Percentiles rank a stretch among this genome's conserved stretches.
These are phyloP conservation scores for Ganoderma boninense DNA, from an alignment of 1,284 basidiomycete genomes.

Conservation along the genomic window DNA sequence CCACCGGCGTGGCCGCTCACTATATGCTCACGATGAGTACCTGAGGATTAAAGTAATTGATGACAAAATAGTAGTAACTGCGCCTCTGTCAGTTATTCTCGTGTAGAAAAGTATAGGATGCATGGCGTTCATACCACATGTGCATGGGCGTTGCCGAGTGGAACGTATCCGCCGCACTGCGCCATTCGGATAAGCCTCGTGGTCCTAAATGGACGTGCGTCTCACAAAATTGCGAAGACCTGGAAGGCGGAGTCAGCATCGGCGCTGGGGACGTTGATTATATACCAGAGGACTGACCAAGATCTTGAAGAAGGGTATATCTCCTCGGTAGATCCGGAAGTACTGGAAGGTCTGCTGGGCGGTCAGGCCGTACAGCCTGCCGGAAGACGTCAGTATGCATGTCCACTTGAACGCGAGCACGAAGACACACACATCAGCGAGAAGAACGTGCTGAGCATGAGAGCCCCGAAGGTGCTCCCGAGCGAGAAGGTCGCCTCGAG, in stretches of 20 bases:
- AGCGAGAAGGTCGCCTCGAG: not conserved
- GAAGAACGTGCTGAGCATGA: slow-evolving; percentile 9
- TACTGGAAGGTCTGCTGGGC: slow-evolving; percentile 11
- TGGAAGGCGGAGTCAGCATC: not conserved
- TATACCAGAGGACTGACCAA: not conserved
- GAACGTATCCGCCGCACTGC: slow-evolving; percentile 7
- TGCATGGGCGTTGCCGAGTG: not conserved
- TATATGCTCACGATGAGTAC: slow-evolving; percentile 6
- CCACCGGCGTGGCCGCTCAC: not conserved
- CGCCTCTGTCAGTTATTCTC: not conserved
- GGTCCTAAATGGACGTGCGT: not conserved
- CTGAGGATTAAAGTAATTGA: slow-evolving; percentile 4
- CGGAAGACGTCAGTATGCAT: not conserved
- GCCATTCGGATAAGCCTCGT: not conserved
- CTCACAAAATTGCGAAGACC: not conserved
- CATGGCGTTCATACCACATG: not conserved
- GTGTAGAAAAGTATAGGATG: not conserved
- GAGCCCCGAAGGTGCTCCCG: slow-evolving; percentile 8
- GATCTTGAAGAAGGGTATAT: not conserved
- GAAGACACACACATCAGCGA: slow-evolving; percentile 7
- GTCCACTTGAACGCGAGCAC: not conserved
- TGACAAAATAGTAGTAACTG: slow-evolving; percentile 12
- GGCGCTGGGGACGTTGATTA: not conserved
- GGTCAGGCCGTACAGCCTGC: slow-evolving; percentile 6
- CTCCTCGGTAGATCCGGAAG: slow-evolving; percentile 3